A percentile compares a stretch with the other conserved stretches of the same genome.
phyloP scores from a whole-genome alignment of 2,329 filamentous ascomycete genomes.

The Aspergillus quadricinctus region DNA sequence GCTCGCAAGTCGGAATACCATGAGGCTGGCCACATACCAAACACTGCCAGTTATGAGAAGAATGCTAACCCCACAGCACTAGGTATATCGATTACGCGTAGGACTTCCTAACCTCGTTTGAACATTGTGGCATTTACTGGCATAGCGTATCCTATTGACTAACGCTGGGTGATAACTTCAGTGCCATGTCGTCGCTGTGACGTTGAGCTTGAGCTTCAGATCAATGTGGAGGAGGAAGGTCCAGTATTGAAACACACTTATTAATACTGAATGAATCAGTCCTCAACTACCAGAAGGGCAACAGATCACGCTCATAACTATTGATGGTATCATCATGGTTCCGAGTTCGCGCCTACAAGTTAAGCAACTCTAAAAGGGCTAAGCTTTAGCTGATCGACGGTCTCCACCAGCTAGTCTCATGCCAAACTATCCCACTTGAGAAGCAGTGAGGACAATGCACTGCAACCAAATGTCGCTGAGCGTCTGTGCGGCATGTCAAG shows the following conservation, averaged over 20 bases:
- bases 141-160: neutral
- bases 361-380: neutral
- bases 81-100: neutral
- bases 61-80: neutral
- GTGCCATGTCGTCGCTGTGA: neutral
- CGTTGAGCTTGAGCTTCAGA: neutral
- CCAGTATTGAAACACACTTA: neutral
- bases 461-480: no score
- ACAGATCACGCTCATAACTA: neutral
- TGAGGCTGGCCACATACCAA: neutral
- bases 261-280: neutral
- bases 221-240: neutral
- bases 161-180: neutral
- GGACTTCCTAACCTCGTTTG: neutral
- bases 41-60: neutral
- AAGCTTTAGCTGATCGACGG: slow-evolving; percentile 3
- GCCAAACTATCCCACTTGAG: neutral
- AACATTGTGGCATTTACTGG: neutral
- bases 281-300: neutral
- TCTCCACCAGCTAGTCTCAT: neutral
- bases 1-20: no score
- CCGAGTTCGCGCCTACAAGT: neutral
- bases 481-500: neutral
- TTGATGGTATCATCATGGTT: neutral
- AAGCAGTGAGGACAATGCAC: neutral